A percentile compares a stretch with the other conserved stretches of the same genome.
Conservation (phyloP, 257 asterid genomes). For the Jasminum sambac region DNA sequence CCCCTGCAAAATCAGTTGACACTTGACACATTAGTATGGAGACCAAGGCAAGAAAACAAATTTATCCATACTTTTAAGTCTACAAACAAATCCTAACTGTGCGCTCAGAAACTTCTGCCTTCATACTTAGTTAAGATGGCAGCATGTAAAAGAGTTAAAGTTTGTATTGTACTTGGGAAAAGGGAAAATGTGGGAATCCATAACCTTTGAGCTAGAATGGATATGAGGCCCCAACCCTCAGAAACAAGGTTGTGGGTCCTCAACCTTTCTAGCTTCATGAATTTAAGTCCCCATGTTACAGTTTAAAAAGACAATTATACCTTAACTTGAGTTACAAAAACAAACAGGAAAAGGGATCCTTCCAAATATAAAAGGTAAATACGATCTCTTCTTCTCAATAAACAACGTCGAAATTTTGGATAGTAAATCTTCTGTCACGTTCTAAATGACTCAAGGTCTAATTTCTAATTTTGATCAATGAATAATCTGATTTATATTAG, state of each 20-base stretch:
- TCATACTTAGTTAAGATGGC: background rate
- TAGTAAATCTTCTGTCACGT: background rate
- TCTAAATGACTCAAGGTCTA: background rate
- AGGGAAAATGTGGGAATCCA: background rate
- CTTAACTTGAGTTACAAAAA: background rate
- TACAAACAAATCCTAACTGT: background rate
- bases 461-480: background rate
- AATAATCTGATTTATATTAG: background rate
- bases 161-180: background rate
- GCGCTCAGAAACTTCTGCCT: background rate
- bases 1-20: constrained; percentile 56
- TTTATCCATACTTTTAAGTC: background rate
- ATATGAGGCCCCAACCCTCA: background rate
- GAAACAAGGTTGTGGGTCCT: background rate
- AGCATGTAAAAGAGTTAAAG: background rate
- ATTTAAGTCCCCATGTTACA: too few species aligned
- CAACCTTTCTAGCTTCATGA: background rate
- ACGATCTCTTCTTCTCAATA: background rate
- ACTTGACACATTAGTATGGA: background rate
- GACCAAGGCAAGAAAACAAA: background rate
- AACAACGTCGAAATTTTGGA: background rate
- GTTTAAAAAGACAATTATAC: too few species aligned
- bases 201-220: background rate
- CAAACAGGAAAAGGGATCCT: background rate
- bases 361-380: background rate